Base-by-base conservation (phyloP, 805 yeast species). In the Candida loeiensis region DNA sequence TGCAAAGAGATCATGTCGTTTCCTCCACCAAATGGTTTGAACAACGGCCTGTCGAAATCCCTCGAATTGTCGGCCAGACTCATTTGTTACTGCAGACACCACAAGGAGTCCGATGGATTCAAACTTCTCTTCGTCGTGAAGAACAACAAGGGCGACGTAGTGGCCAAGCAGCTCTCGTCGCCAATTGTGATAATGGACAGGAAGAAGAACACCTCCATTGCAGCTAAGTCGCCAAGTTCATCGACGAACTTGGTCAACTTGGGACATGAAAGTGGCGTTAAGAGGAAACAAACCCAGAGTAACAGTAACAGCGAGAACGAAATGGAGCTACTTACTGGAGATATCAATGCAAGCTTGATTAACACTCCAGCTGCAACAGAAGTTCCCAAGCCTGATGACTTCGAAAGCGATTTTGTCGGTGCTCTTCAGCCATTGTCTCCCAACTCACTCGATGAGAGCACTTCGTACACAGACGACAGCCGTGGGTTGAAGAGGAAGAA, bases 51-150 rank as follows among this genome's bases (percentile, higher is more conserved):
- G 42, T 46, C 54, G 12, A 73, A 71, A 47, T 56, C 69, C 2
- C 54, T 77, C 28, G 80, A 77, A 31, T 54, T 77, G 24, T 62
- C 75, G 26, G 77, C 96, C 17, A 77, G 99, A 61, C 79, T 93
- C 30, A 91, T 91, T 7, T 91, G 99, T 62, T 91, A 93, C 59
- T 93, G 98, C 64, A 79, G 98, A 48, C 99, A 93, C 62, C 99
- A 93, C 62, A 79, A 80, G 48, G 96, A 90, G 46, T 69, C 81
- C n/a, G 74, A 74, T 29, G 99, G 99, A 1, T 91, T 90, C 67
- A 79, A 78, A 54, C 66, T 85, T 28, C 63, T 86, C 34, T 78
- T 86, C 46, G 77, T 84, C 3, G 55, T 91, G 36, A 81, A 78
- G 45, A 80, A 90, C 58, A 56, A 68, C 41, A 55, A 68, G 6